Percentiles rank a stretch among this genome's conserved stretches.
phyloP scores from a whole-genome alignment of 2,329 filamentous ascomycete genomes.

The Thielaviopsis populi region DNA sequence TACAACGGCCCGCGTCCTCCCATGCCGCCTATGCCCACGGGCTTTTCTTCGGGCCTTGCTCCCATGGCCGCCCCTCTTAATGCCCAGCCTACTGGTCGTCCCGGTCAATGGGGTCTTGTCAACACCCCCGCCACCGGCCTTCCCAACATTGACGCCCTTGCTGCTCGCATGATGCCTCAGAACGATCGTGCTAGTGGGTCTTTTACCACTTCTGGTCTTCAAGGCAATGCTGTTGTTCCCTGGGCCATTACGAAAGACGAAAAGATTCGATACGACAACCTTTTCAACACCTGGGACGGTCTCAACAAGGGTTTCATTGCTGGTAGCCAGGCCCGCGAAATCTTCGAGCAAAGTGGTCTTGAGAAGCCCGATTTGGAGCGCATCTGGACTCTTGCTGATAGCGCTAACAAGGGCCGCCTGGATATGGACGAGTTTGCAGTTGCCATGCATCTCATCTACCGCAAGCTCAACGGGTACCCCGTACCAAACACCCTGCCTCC shows the following conservation, averaged over 20 bases:
- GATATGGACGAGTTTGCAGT: constrained; percentile 97
- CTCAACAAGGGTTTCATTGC: constrained; percentile 83
- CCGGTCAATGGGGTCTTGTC: constrained; percentile 96
- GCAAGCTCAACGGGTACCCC: constrained; percentile 90
- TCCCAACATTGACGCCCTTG: constrained; percentile 84
- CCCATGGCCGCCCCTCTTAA: constrained; percentile 55
- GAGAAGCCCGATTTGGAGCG: constrained; percentile 80
- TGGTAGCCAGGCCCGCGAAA: constrained; percentile 86
- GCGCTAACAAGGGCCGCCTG: constrained; percentile 82
- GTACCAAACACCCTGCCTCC: constrained; percentile 75
- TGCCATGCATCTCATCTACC: constrained; percentile 97
- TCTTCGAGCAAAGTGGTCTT: constrained; percentile 89
- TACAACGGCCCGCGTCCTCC: constrained; percentile 77
- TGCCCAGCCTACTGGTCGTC: constrained; percentile 82
- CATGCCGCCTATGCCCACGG: constrained; percentile 68
- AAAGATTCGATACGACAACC: constrained; percentile 87
- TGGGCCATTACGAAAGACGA: constrained; percentile 99
- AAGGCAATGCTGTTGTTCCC: constrained; percentile 88
- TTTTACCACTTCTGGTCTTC: constrained; percentile 73
- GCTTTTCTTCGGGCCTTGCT: constrained; percentile 38
- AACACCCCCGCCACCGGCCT: constrained; percentile 81
- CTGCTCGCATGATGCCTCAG: constrained; percentile 95
- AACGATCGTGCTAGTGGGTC: constrained; percentile 69
- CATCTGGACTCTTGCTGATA: constrained; percentile 89
- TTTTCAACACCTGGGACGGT: constrained; percentile 95